phyloP scores from a whole-genome alignment of 495 filamentous ascomycete species.

The Neurospora sp. region DNA sequence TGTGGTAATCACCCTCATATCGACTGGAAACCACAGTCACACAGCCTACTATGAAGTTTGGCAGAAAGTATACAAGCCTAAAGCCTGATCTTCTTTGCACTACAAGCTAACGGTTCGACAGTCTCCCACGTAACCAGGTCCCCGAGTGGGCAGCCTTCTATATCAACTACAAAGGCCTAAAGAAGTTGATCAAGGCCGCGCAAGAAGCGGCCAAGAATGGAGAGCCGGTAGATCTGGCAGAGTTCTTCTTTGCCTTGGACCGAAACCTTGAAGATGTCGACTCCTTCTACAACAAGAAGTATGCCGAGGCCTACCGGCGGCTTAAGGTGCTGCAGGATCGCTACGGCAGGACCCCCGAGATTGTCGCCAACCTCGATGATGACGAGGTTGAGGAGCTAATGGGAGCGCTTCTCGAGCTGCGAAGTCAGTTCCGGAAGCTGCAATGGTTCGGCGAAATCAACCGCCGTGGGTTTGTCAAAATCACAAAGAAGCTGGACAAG shows the following conservation, averaged over 20 bases:
- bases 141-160: conserved; percentile 91
- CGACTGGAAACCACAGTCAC: not conserved
- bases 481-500: conserved; percentile 96
- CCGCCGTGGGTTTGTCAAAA: conserved; percentile 87
- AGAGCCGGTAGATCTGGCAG: conserved; percentile 70
- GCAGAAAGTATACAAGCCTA: conserved; percentile 44
- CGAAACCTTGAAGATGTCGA: conserved; percentile 95
- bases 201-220: conserved; percentile 51
- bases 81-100: not conserved
- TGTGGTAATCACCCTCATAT: not conserved
- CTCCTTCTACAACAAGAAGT: conserved; percentile 91
- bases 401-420: conserved; percentile 76
- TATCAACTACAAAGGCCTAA: conserved; percentile 92
- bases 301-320: conserved; percentile 67
- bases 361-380: conserved; percentile 40
- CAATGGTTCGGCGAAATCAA: conserved; percentile 99
- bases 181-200: conserved; percentile 82
- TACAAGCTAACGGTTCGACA: conserved; percentile 25
- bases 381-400: conserved; percentile 86
- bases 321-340: conserved; percentile 75
- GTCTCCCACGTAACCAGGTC: conserved; percentile 84
- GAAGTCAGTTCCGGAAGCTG: conserved; percentile 77
- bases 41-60: conserved; percentile 61
- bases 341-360: conserved; percentile 53
- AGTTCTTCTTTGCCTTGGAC: conserved; percentile 89